Conservation (phyloP, 352 stramenopile species). For the Pythium grandisporangium region DNA sequence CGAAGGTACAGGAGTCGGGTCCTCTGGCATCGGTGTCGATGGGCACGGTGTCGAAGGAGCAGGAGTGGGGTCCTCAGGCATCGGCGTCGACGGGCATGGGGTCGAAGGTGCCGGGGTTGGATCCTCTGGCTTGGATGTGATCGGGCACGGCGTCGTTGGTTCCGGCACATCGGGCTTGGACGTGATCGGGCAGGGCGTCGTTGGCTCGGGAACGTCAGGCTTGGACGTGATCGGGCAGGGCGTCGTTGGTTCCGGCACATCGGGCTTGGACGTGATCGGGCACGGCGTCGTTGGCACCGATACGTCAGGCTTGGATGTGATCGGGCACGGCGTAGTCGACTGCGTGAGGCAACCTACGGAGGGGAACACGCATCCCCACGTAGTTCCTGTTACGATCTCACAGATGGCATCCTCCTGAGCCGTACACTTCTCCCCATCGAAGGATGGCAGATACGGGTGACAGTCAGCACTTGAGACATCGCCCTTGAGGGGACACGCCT, state of each 20-base stretch:
- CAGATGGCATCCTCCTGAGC: constrained; percentile 16
- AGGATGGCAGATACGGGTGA: constrained; percentile 15
- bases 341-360: constrained; percentile 8
- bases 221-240: constrained; percentile 3
- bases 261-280: constrained; percentile 3
- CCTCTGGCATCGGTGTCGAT: neutral
- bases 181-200: constrained; percentile 3
- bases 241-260: neutral
- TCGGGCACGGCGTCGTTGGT: constrained; percentile 3
- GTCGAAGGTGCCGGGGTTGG: neutral
- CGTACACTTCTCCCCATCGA: constrained; percentile 8
- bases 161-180: constrained; percentile 7
- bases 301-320: constrained; percentile 6
- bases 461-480: constrained; percentile 10
- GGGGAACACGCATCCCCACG: constrained; percentile 21
- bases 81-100: neutral
- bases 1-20: no score
- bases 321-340: neutral
- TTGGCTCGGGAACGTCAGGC: neutral
- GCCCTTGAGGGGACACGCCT: constrained; percentile 12
- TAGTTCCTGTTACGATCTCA: constrained; percentile 6
- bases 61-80: constrained; percentile 2
- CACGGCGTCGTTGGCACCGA: neutral
- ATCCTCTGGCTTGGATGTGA: neutral
- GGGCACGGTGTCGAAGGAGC: neutral